Percentiles rank a stretch among this genome's conserved stretches.
Evolutionary conservation across 352 stramenopile species (phyloP).

Genomic region (Peronospora destructor): DNA sequence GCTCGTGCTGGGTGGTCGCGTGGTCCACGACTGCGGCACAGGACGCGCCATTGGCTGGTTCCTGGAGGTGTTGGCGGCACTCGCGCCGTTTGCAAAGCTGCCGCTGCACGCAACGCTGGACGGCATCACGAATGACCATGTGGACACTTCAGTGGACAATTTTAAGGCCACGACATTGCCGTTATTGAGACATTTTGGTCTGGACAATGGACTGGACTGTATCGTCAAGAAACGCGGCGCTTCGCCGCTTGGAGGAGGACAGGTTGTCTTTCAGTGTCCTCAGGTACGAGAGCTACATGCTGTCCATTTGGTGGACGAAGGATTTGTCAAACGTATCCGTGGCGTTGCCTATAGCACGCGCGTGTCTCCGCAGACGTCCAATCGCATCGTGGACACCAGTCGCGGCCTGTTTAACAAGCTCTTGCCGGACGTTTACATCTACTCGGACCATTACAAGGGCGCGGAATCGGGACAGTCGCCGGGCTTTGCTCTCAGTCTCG

Average conservation of each 20-base stretch:
- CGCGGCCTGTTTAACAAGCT: slow-evolving; percentile 97
- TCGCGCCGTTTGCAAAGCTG: slow-evolving; percentile 97
- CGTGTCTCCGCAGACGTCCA: slow-evolving; percentile 95
- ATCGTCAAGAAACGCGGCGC: slow-evolving; percentile 91
- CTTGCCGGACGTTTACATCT: slow-evolving; percentile 99
- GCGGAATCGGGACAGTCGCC: slow-evolving; percentile 84
- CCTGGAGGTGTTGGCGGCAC: slow-evolving; percentile 94
- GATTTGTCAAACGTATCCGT: slow-evolving; percentile 97
- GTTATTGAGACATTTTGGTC: slow-evolving; percentile 93
- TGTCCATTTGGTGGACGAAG: slow-evolving; percentile 93
- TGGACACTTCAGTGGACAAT: slow-evolving; percentile 90
- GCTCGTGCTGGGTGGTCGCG: slow-evolving; percentile 91
- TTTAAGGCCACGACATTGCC: slow-evolving; percentile 93
- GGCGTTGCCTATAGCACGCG: slow-evolving; percentile 94
- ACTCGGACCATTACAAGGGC: slow-evolving; percentile 97
- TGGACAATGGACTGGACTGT: slow-evolving; percentile 86
- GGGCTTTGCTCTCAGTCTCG: slow-evolving; percentile 89
- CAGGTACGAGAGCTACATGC: slow-evolving; percentile 91
- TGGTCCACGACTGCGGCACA: slow-evolving; percentile 93
- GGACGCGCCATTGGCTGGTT: slow-evolving; percentile 95
- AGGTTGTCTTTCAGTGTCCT: slow-evolving; percentile 92
- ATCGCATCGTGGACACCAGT: slow-evolving; percentile 94
- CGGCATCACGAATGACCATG: slow-evolving; percentile 93
- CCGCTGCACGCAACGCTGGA: slow-evolving; percentile 90
- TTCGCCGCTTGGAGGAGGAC: slow-evolving; percentile 67